Evolutionary conservation across 768 basidiomycete species (phyloP).

Genomic region (Amanita polypyramis): DNA sequence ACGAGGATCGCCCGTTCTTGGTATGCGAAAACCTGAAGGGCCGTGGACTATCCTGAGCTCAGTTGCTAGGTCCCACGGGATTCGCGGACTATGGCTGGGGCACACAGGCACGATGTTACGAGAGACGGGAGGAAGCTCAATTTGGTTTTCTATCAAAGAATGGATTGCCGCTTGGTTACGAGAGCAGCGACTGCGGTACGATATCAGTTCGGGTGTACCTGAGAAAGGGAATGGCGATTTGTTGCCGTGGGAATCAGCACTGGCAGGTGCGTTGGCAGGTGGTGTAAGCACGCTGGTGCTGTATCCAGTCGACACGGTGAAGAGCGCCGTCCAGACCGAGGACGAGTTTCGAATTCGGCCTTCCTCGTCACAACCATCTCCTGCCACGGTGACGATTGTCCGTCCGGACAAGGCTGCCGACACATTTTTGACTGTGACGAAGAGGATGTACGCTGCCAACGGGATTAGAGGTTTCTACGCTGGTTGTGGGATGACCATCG

Average conservation of each 20-base stretch:
- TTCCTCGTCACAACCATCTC: constrained; percentile 9
- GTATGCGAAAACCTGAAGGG: constrained; percentile 43
- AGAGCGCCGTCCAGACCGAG: constrained; percentile 91
- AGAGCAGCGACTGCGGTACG: constrained; percentile 27
- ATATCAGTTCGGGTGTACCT: constrained; percentile 3
- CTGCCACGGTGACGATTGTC: not conserved
- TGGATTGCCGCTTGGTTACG: constrained; percentile 54
- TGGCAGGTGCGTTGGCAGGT: constrained; percentile 80
- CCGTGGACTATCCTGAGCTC: constrained; percentile 57
- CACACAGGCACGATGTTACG: constrained; percentile 90
- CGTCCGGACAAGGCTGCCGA: not conserved
- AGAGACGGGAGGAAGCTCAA: constrained; percentile 83
- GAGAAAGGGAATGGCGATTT: constrained; percentile 30
- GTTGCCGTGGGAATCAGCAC: constrained; percentile 73
- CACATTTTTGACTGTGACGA: constrained; percentile 48
- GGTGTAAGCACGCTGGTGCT: constrained; percentile 79
- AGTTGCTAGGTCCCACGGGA: constrained; percentile 55
- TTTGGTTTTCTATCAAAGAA: constrained; percentile 91
- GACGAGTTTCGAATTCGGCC: constrained; percentile 65
- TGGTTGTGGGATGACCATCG: constrained; percentile 86
- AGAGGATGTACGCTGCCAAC: constrained; percentile 60
- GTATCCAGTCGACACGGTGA: constrained; percentile 93
- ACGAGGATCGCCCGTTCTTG: constrained; percentile 10
- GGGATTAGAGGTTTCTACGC: constrained; percentile 84
- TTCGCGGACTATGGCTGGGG: constrained; percentile 91